These are phyloP conservation scores for Yarrowia porcina DNA, from an alignment of 805 yeast species.

Conservation along the genomic window DNA sequence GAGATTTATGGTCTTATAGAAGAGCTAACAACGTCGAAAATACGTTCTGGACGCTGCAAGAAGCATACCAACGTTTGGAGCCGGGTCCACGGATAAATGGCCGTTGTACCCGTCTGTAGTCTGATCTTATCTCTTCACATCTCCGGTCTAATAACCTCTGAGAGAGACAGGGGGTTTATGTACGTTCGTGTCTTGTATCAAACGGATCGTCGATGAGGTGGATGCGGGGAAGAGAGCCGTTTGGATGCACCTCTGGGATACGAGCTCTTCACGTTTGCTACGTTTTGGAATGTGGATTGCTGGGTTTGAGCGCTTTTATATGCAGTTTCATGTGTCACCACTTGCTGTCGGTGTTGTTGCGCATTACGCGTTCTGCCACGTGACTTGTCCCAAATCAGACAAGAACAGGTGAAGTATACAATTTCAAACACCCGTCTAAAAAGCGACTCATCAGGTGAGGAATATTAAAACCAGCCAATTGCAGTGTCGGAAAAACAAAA, in stretches of 20 bases:
- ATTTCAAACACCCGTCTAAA: too few relatives aligned
- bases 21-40: neutral
- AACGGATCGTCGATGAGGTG: conserved; percentile 1
- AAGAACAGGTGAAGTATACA: too few relatives aligned
- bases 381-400: conserved; percentile 8
- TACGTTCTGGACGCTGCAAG: too few relatives aligned
- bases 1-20: neutral
- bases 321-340: too few relatives aligned
- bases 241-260: too few relatives aligned
- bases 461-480: neutral
- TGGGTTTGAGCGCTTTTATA: too few relatives aligned
- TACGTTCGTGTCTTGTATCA: neutral
- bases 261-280: too few relatives aligned
- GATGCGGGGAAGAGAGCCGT: neutral
- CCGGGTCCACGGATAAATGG: neutral
- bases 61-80: too few relatives aligned
- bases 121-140: neutral
- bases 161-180: neutral
- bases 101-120: neutral
- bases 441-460: neutral
- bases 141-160: neutral
- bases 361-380: neutral
- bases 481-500: neutral
- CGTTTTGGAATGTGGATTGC: too few relatives aligned
- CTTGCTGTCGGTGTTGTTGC: too few relatives aligned